A percentile compares a stretch with the other conserved stretches of the same genome.
Evolutionary conservation across 495 filamentous ascomycete genomes (phyloP).

Genomic region (Penicillium cosmopolitanum): DNA sequence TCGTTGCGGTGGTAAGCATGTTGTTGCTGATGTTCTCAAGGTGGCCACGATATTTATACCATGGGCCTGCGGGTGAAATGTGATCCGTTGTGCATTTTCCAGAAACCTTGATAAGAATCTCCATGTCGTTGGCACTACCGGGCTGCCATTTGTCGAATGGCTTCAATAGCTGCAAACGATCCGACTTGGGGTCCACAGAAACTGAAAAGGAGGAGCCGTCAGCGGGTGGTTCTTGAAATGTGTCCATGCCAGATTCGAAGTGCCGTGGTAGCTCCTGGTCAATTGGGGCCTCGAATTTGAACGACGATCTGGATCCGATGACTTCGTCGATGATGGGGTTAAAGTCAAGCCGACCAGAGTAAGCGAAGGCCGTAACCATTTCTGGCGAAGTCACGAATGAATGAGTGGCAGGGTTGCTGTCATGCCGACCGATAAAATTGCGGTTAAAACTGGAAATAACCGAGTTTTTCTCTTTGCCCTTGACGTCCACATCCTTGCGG

Average conservation of each 20-base stretch:
- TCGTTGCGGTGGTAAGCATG: conserved; percentile 26
- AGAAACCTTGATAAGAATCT: conserved; percentile 21
- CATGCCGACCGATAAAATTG: conserved; percentile 91
- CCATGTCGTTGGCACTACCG: conserved; percentile 13
- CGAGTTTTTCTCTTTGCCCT: conserved; percentile 80
- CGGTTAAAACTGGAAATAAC: conserved; percentile 86
- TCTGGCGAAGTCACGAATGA: conserved; percentile 29
- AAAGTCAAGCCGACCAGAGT: conserved; percentile 25
- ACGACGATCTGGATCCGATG: neutral
- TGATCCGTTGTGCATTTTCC: conserved; percentile 34
- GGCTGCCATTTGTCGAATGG: conserved; percentile 22
- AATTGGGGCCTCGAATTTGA: conserved; percentile 17
- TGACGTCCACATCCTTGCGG: conserved; percentile 77
- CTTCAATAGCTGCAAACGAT: conserved; percentile 23
- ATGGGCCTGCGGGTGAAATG: conserved; percentile 27
- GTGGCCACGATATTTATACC: conserved; percentile 26
- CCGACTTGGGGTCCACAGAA: conserved; percentile 15
- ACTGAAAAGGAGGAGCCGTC: conserved; percentile 16
- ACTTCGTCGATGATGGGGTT: conserved; percentile 6
- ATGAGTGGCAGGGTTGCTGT: conserved; percentile 67
- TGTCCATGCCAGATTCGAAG: conserved; percentile 13
- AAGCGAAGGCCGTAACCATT: conserved; percentile 27
- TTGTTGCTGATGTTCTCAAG: conserved; percentile 29
- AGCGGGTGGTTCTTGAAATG: conserved; percentile 20
- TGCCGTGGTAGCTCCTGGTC: conserved; percentile 15